Evolutionary conservation across 495 filamentous ascomycete genomes (phyloP), one percentile per base, ranked within the genome.

Genomic region (Aspergillus baeticus): DNA sequence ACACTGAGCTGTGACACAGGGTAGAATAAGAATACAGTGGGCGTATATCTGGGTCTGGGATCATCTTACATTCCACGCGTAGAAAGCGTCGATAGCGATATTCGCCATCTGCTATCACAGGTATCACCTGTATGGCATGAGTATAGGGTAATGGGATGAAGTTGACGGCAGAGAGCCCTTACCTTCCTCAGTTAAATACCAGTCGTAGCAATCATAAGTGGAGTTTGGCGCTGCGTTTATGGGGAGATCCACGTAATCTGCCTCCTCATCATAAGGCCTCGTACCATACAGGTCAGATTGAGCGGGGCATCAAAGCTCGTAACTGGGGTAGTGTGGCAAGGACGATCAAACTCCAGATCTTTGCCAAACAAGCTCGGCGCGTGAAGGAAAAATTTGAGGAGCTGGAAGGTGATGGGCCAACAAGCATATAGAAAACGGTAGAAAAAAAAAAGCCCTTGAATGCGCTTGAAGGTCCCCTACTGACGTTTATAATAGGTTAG

Each of bases 21-120:
- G 5, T 7, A 26, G 34, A 46, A 6, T 41, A 10, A 41, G 33
- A 21, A 41, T 29, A 20, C 20, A 21, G n/a, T 37, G 11, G 34
- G 14, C 17, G 39, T 42, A 18, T 21, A n/a, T n/a, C 42, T 10
- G 42, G 42, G 42, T 26, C 2, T 26, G 15, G 2, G 20, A 38
- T 26, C 6, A n/a, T 21, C 47, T 38, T 38, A 51, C 49, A 29
- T 51, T 51, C 49, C 49, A 51, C 18, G 35, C 34, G 20, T 51
- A 51, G 35, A 51, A 51, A 5, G 33, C 49, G 17, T 51, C 49
- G 22, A 51, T 20, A 3, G 49, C 35, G 5, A 51, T 51, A 41
- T 39, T 17, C 5, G 49, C 49, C 8, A 8, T 14, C 17, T 26
- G 5, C 13, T 17, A 10, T 51, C 49, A 29, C 49, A 51, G 8